Evolutionary conservation across 352 stramenopile species (phyloP), one percentile per base, ranked within the genome.

Genomic region (Aphanomyces stellatus): DNA sequence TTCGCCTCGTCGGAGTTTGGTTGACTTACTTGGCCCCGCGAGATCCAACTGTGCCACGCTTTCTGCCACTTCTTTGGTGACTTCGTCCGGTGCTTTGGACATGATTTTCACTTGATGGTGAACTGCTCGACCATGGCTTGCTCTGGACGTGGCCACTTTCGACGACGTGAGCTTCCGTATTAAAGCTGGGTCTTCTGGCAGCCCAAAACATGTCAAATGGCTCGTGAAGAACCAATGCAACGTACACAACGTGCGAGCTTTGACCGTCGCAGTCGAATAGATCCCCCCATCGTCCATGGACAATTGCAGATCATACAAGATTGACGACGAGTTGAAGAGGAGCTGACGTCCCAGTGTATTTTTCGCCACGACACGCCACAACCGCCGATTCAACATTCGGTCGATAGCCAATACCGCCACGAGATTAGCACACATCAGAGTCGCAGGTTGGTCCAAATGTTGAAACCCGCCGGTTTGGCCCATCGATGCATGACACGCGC

Each of bases 141-240:
- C 11, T 46, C 37, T 19, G 11, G 37, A 46, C 0, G 37, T 2
- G 49, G 25, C n/a, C 10, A n/a, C 19, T 7, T 19, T 34, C 6
- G 49, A 57, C 49, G 49, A 57, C 22, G 37, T 46, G 11, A 57
- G 11, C 7, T 30, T 22, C 5, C 49, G 49, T 5, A 57, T 15
- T 24, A 57, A 15, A 11, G 25, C n/a, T 30, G 49, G 49, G 28
- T 60, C 48, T 46, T 67, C 60, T 3, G 60, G 60, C 49, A 67
- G 30, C n/a, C 60, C 60, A 42, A 67, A 67, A 13, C 60, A 53
- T 17, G 42, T 37, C 8, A 67, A 28, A 24, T 67, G 60, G 49
- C 60, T 67, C 22, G 34, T 56, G 30, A 67, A 37, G 22, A 67
- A 67, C 60, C 60, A 67, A 19, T 67, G 60, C 4, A 67, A 15